A percentile compares a stretch with the other conserved stretches of the same genome.
Conservation (phyloP, 2,329 filamentous ascomycete genomes). For the Emericellopsis cladophorae region DNA sequence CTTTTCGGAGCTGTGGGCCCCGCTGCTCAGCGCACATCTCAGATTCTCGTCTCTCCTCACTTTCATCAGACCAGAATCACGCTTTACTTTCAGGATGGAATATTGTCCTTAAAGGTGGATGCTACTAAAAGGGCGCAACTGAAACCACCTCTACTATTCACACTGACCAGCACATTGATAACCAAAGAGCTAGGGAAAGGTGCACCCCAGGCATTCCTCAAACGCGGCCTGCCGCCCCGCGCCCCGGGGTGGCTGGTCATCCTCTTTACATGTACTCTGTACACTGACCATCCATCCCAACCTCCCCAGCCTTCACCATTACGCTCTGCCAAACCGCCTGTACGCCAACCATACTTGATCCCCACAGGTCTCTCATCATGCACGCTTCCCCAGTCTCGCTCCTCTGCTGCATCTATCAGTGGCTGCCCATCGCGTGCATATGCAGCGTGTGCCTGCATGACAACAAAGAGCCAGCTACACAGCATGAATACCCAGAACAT, state of each 20-base stretch:
- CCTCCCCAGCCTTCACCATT: not conserved
- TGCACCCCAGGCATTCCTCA: too few relatives aligned
- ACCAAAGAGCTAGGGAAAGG: too few relatives aligned
- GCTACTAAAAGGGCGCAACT: too few relatives aligned
- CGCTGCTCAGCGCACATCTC: too few relatives aligned
- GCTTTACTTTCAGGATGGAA: too few relatives aligned
- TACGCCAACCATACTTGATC: constrained; percentile 2
- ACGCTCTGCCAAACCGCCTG: constrained; percentile 1
- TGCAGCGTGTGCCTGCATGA: constrained; percentile 1
- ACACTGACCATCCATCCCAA: not conserved
- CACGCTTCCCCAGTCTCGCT: constrained; percentile 1
- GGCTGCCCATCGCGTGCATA: not conserved
- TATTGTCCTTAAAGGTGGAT: too few relatives aligned
- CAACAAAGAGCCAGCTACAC: not conserved
- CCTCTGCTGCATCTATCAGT: constrained; percentile 1
- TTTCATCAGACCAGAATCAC: too few relatives aligned
- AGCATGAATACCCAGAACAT: constrained; percentile 25
- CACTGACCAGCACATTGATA: too few relatives aligned
- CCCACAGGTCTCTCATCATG: constrained; percentile 2
- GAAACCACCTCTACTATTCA: too few relatives aligned
- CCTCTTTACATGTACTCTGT: too few relatives aligned
- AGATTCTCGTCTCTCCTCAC: too few relatives aligned
- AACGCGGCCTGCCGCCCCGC: too few relatives aligned
- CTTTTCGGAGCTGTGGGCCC: not conserved
- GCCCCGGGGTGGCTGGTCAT: not conserved